Percentiles rank a stretch among this genome's conserved stretches.
These are phyloP conservation scores for Colletotrichum spaethianum DNA, from an alignment of 2,329 filamentous ascomycete genomes.

Conservation along the genomic window DNA sequence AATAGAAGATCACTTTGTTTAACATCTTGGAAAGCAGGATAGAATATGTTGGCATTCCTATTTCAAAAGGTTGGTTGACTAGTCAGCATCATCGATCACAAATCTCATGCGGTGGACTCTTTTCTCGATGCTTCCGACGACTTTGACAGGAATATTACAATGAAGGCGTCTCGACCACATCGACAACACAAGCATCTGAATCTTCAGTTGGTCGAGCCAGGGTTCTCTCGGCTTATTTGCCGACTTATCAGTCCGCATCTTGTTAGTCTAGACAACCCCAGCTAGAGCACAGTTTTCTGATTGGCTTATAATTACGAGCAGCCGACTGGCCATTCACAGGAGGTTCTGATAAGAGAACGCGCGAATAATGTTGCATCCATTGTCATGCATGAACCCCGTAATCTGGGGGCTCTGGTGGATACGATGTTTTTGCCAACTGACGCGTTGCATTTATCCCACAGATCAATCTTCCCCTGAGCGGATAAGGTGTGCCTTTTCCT, in stretches of 20 bases:
- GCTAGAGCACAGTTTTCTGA: not conserved
- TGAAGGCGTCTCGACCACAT: not conserved
- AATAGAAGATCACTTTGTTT: not conserved
- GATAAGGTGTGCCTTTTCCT: not conserved
- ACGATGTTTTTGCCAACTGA: not conserved
- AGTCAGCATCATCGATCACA: not conserved
- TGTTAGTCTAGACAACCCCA: not conserved
- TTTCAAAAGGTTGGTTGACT: not conserved
- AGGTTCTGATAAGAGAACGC: conserved; percentile 11
- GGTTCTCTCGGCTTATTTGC: not conserved
- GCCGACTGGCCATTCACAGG: not conserved
- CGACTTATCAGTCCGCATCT: not conserved
- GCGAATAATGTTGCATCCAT: conserved; percentile 13
- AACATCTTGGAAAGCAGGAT: too few relatives aligned
- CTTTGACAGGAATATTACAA: too few relatives aligned
- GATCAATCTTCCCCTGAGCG: conserved; percentile 6
- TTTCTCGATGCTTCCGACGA: not conserved
- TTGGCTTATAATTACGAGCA: conserved; percentile 9
- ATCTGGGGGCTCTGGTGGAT: conserved; percentile 9
- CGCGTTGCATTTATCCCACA: conserved; percentile 25
- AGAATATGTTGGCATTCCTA: too few relatives aligned
- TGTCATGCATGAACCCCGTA: conserved; percentile 15
- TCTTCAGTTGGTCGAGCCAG: not conserved
- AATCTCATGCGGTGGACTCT: not conserved
- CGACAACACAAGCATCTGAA: not conserved